Evolutionary conservation across 352 stramenopile species (phyloP), one percentile per base, ranked within the genome.

Genomic region (Globisporangium nagaii): DNA sequence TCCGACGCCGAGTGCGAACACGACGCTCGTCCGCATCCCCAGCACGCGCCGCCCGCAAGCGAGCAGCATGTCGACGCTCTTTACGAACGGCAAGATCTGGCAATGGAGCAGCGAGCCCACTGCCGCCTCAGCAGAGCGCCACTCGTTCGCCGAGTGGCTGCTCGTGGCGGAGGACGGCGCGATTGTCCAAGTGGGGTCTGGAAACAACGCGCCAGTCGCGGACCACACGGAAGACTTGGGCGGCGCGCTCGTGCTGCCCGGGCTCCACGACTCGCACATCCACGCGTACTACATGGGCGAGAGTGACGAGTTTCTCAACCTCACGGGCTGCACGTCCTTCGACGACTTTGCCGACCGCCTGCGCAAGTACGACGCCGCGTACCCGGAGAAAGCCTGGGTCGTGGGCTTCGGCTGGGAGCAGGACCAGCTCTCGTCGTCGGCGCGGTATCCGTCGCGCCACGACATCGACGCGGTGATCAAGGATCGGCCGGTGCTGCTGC

Each of bases 201-300:
- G 59, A 0, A n/a, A 37, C 1, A n/a, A 37, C 1, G 25, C 47
- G 5, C 63, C 73, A 2, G 31, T 46, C 27, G 31, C 36, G n/a
- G 27, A 44, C 4, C 36, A 73, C 36, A 70, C 60, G 2, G 63
- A 84, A 31, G 76, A 93, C 47, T 60, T 93, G 17, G 15, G 61
- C 2, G 75, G 70, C 13, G 63, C 68, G 30, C 62, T 90, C 27
- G 82, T 97, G 53, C 65, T 97, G 7, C 88, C 88, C 2, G 88
- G 88, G 3, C 74, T 97, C 15, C 81, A 93, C 17, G 88, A 97
- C 65, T 74, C 87, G 43, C 88, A 97, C 52, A 90, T 97, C 32
- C 88, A 97, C 60, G 74, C 91, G 24, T 89, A 86, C 44, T 79
- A 84, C 60, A 68, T 91, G 58, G 87, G 87, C 20, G 84, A 96